phyloP scores from a whole-genome alignment of 208 protist genomes.

The Trypanosoma cruzi region DNA sequence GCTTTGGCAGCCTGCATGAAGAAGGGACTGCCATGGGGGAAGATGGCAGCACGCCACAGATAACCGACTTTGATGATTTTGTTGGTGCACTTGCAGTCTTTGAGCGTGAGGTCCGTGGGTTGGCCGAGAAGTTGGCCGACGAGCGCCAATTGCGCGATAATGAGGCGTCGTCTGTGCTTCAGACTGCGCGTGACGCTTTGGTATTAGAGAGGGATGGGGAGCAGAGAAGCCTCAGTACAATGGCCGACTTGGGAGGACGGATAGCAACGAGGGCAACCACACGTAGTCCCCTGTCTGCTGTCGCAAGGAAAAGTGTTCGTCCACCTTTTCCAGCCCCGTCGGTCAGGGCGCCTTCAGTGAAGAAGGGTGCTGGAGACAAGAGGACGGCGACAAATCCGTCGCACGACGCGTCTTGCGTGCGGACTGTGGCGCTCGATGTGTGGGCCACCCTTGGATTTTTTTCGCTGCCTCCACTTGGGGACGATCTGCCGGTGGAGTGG shows the following conservation, averaged over 20 bases:
- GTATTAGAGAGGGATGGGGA: not conserved
- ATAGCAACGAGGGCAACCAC: too few species aligned
- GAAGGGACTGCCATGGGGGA: not conserved
- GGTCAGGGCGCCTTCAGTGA: too few species aligned
- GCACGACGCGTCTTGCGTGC: slow-evolving; percentile 32
- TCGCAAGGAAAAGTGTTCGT: not conserved
- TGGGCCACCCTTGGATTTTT: slow-evolving; percentile 66
- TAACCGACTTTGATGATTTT: not conserved
- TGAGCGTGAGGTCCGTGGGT: slow-evolving; percentile 5
- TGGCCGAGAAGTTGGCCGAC: not conserved
- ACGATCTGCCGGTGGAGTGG: slow-evolving; percentile 3
- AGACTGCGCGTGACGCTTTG: not conserved
- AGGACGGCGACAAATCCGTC: not conserved
- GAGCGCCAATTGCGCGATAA: slow-evolving; percentile 4
- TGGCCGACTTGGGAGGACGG: too few species aligned
- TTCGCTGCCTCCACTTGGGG: slow-evolving; percentile 20
- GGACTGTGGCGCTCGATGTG: slow-evolving; percentile 37
- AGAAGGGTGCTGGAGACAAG: not conserved
- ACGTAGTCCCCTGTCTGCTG: not conserved
- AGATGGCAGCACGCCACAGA: not conserved
- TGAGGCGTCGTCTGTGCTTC: not conserved
- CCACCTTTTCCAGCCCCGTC: too few species aligned
- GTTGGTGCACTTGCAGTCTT: not conserved
- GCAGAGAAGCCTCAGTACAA: not conserved
- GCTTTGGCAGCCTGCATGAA: not conserved